A percentile compares a stretch with the other conserved stretches of the same genome.
phyloP scores from a whole-genome alignment of 1,139 yeast species.

The Arxiozyma bovina region DNA sequence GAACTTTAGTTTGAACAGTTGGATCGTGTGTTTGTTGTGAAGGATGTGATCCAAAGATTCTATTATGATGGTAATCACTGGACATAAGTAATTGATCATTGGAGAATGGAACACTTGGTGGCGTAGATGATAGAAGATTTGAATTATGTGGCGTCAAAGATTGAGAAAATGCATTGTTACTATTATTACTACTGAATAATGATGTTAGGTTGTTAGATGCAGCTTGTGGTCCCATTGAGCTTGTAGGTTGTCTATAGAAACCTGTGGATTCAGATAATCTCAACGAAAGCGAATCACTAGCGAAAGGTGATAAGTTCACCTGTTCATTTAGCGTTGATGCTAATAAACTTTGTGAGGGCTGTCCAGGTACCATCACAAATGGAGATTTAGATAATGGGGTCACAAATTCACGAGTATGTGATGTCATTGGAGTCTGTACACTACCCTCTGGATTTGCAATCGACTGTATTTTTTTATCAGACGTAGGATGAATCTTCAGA shows the following conservation, averaged over 20 bases:
- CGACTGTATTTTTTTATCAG: background rate
- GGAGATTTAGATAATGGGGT: conserved; percentile 7
- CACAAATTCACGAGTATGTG: conserved; percentile 1
- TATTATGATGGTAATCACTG: background rate
- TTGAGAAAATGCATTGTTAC: conserved; percentile 1
- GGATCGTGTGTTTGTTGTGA: background rate
- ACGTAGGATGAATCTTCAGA: background rate
- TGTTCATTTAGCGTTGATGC: conserved; percentile 15
- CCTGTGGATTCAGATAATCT: background rate
- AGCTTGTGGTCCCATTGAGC: background rate
- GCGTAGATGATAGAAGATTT: conserved; percentile 3
- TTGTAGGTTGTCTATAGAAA: conserved; percentile 1
- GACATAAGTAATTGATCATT: background rate
- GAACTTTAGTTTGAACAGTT: background rate
- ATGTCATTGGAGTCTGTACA: conserved; percentile 1
- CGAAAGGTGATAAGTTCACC: conserved; percentile 10
- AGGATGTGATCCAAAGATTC: background rate
- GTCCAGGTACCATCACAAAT: conserved; percentile 4
- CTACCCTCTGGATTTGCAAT: background rate
- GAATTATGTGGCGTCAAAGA: conserved; percentile 8
- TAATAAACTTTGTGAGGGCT: conserved; percentile 14
- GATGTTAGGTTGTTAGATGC: conserved; percentile 2
- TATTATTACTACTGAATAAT: background rate
- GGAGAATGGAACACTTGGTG: background rate
- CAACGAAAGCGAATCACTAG: conserved; percentile 6